Percentiles rank a stretch among this genome's conserved stretches.
Evolutionary conservation across 2,329 filamentous ascomycete species (phyloP).

Genomic region (Cladosporium cucumerinum): DNA sequence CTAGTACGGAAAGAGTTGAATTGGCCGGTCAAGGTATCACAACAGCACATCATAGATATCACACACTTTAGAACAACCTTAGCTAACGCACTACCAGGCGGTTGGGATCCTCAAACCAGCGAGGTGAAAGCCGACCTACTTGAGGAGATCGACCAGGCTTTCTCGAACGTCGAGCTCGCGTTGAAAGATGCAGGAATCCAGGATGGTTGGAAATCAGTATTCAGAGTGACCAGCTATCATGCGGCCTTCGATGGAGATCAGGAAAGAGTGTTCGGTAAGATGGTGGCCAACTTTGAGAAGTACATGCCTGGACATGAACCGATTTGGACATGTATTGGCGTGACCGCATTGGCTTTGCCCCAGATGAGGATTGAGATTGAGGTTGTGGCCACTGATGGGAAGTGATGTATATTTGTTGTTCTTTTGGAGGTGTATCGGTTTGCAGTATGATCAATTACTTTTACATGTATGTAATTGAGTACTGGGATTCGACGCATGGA

Average conservation of each 20-base stretch:
- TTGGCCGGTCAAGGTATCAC: constrained; percentile 36
- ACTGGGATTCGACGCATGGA: not conserved
- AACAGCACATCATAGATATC: not conserved
- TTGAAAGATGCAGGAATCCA: constrained; percentile 54
- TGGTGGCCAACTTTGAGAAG: constrained; percentile 49
- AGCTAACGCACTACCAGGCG: constrained; percentile 25
- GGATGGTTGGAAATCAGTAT: constrained; percentile 53
- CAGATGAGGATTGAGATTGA: constrained; percentile 60
- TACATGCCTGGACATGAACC: constrained; percentile 54
- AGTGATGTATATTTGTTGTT: not conserved
- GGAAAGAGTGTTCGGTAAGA: constrained; percentile 34
- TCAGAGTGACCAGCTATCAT: constrained; percentile 32
- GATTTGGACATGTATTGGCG: constrained; percentile 54
- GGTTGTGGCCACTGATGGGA: constrained; percentile 35
- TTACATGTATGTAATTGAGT: not conserved
- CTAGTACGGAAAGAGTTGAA: constrained; percentile 36
- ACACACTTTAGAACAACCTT: not conserved
- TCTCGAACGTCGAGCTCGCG: constrained; percentile 54
- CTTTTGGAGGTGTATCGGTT: not conserved
- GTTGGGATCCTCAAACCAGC: constrained; percentile 33
- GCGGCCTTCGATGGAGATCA: constrained; percentile 15
- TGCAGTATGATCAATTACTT: not conserved
- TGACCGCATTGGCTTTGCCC: constrained; percentile 45
- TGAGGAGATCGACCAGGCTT: constrained; percentile 44
- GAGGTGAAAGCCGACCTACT: constrained; percentile 20